Evolutionary conservation across 257 asterid species (phyloP).

Genomic region (Fraxinus pennsylvanica): DNA sequence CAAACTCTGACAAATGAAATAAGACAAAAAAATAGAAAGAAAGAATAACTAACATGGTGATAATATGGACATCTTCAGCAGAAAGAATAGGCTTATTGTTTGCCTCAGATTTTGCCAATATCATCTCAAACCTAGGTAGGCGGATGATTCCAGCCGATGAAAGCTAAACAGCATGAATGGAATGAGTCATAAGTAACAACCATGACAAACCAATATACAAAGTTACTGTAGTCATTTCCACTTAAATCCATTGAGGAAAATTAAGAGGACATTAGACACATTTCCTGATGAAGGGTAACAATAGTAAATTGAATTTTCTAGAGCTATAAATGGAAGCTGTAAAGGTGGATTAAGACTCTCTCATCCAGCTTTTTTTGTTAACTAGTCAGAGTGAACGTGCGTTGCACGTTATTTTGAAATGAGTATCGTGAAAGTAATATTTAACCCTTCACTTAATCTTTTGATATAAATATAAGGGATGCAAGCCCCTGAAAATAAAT

Average conservation of each 20-base stretch:
- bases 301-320: conserved; percentile 14
- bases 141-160: conserved; percentile 87
- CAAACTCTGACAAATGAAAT: conserved; percentile 14
- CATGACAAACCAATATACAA: conserved; percentile 18
- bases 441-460: too few species aligned
- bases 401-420: too few species aligned
- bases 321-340: conserved; percentile 15
- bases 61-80: conserved; percentile 81
- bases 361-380: neutral
- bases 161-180: conserved; percentile 48
- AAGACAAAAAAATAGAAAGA: conserved; percentile 9
- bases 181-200: conserved; percentile 22
- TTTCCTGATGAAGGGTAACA: conserved; percentile 8
- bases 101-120: conserved; percentile 76
- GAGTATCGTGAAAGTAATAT: too few species aligned
- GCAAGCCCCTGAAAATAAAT: too few species aligned
- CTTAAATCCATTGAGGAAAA: neutral
- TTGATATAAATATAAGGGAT: too few species aligned
- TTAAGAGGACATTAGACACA: neutral
- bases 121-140: conserved; percentile 91
- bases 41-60: conserved; percentile 66
- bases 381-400: too few species aligned
- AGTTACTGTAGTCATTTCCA: neutral
- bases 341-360: conserved; percentile 16
- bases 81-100: conserved; percentile 74